Evolutionary conservation across 345 rosid species (phyloP).

Genomic region (Reutealis trisperma): DNA sequence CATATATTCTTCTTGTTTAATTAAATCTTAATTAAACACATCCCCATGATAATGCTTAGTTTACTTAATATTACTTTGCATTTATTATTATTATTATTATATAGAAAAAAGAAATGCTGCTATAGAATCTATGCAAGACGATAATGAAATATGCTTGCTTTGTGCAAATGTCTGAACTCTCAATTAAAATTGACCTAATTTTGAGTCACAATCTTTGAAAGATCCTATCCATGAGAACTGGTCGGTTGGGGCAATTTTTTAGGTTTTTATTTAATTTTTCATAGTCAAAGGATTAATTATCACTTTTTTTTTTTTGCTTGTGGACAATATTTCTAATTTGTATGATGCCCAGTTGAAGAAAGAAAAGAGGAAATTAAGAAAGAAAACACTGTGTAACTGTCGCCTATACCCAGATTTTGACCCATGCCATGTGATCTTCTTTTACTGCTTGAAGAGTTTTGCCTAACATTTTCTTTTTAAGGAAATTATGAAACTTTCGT

Average conservation of each 20-base stretch:
- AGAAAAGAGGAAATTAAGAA: background rate
- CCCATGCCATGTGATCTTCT: slow-evolving; percentile 33
- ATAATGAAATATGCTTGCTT: slow-evolving; percentile 12
- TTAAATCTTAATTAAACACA: slow-evolving; percentile 14
- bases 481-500: no score
- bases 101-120: background rate
- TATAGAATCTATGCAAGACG: slow-evolving; percentile 27
- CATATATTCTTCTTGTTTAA: slow-evolving; percentile 13
- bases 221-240: slow-evolving; percentile 23
- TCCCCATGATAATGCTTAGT: slow-evolving; percentile 37
- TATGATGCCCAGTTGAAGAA: slow-evolving; percentile 16
- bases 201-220: slow-evolving; percentile 20
- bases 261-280: background rate
- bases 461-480: slow-evolving; percentile 17
- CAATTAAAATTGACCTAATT: slow-evolving; percentile 22
- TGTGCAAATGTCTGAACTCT: slow-evolving; percentile 22
- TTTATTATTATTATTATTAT: background rate
- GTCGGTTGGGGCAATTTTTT: slow-evolving; percentile 10
- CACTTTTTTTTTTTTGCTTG: background rate
- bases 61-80: slow-evolving; percentile 24
- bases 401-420: slow-evolving; percentile 9
- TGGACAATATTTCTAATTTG: background rate
- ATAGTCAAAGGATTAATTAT: slow-evolving; percentile 6
- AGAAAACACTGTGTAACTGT: slow-evolving; percentile 8
- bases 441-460: background rate